Evolutionary conservation across 2,329 filamentous ascomycete species (phyloP), one percentile per base, ranked within the genome.

Genomic region (Clonostachys chloroleuca): DNA sequence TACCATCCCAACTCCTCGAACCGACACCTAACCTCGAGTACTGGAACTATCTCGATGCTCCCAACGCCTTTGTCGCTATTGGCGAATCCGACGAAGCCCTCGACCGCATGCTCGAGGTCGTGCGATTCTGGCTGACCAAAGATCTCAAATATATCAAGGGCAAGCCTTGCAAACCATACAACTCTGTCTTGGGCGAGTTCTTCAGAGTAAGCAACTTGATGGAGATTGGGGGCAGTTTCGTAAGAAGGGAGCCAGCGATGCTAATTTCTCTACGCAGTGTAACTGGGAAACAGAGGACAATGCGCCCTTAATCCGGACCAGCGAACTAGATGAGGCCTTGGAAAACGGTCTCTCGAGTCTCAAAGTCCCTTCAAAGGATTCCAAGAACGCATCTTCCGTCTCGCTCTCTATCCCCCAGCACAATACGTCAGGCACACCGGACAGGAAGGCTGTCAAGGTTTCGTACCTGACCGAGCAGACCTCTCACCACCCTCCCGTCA

Each of bases 71-170:
- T 54, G 72, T 83, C 54, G 80, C 80, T 42, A 86, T 86, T 59
- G 94, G 92, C 58, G 92, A 92, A 58, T 94, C 92, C 16, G 88
- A 97, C 57, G 90, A 97, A 57, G 81, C 87, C 12, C 74, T 97
- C 47, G 92, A 94, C 57, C 90, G 94, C 56, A 96, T 96, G 89
- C 80, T 99, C 45, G 92, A 92, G 61, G 90, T 95, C 33, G 70
- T 97, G 58, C 85, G 92, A 50, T 99, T 97, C 70, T 99, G 94
- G 94, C 95, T 97, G 60, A 97, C 94, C 52, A 99, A 99, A 68
- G 94, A 99, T 67, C 67, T 99, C 67, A 99, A 99, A 81, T 99
- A 97, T 61, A 89, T 95, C 65, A 97, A 97, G 73, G 92, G 92
- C 50, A 95, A 92, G 73, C 94, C 94, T 40, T 97, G 92, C 83